Evolutionary conservation across 2,329 filamentous ascomycete species (phyloP).

Genomic region (Byssochlamys sp.): DNA sequence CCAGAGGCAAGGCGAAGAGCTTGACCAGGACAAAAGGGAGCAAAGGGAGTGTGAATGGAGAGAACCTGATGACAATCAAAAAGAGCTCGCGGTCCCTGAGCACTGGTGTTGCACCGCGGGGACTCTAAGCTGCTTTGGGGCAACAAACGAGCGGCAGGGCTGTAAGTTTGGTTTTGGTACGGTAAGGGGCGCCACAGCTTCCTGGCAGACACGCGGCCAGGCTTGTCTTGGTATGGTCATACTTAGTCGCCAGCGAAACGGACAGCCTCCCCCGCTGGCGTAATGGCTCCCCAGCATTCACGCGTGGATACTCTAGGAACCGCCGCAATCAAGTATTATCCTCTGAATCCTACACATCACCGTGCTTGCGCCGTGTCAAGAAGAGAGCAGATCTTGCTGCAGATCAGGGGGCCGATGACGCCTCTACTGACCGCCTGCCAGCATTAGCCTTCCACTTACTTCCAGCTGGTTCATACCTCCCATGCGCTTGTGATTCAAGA

Average conservation of each 20-base stretch:
- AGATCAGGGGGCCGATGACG: not conserved
- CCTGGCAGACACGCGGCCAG: not conserved
- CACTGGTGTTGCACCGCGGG: not conserved
- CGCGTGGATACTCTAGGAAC: not conserved
- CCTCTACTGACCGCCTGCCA: not conserved
- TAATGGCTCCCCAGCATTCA: constrained; percentile 1
- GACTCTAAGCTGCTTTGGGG: constrained; percentile 6
- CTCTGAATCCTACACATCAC: not conserved
- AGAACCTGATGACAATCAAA: constrained; percentile 9
- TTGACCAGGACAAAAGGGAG: not conserved
- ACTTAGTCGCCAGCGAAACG: not conserved
- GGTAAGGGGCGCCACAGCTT: not conserved
- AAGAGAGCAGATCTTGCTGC: not conserved
- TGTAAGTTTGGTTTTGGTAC: constrained; percentile 8
- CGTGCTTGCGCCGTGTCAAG: not conserved
- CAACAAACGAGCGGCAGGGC: constrained; percentile 1
- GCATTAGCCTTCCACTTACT: not conserved
- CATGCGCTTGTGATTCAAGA: not conserved
- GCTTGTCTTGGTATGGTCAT: constrained; percentile 17
- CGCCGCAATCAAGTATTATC: not conserved
- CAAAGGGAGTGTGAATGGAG: not conserved
- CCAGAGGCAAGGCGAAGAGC: not conserved
- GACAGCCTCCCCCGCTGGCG: not conserved
- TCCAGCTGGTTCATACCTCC: not conserved
- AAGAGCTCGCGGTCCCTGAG: constrained; percentile 8